A percentile compares a stretch with the other conserved stretches of the same genome.
Conservation (phyloP, 176 grass and related monocot genomes). For the Stipa capillata region DNA sequence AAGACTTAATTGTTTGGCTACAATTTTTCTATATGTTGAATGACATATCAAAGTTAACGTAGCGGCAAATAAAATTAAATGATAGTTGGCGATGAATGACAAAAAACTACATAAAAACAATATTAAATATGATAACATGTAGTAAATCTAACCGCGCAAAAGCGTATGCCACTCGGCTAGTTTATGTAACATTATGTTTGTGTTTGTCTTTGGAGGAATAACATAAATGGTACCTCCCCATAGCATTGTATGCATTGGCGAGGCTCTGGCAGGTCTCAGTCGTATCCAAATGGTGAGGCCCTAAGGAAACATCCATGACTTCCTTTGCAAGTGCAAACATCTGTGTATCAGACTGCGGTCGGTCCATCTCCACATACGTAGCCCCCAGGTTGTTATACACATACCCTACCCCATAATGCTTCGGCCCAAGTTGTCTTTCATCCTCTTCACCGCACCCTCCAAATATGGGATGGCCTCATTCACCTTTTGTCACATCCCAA, state of each 20-base stretch:
- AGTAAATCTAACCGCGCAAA: too few species aligned
- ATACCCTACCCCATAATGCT: constrained; percentile 82
- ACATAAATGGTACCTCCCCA: constrained; percentile 56
- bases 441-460: constrained; percentile 77
- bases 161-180: too few species aligned
- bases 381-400: constrained; percentile 86
- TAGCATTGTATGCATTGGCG: constrained; percentile 67
- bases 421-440: constrained; percentile 81
- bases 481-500: too few species aligned
- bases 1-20: too few species aligned
- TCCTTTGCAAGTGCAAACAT: constrained; percentile 87
- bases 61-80: too few species aligned
- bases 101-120: too few species aligned
- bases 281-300: constrained; percentile 75
- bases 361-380: constrained; percentile 85
- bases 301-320: constrained; percentile 72
- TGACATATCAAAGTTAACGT: too few species aligned
- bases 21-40: too few species aligned
- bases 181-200: background rate
- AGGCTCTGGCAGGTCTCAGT: constrained; percentile 86
- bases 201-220: background rate
- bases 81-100: too few species aligned
- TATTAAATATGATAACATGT: too few species aligned
- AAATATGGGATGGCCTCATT: constrained; percentile 44
- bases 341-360: constrained; percentile 68